These are phyloP conservation scores for Clarireedia hainanense DNA, from an alignment of 2,329 filamentous ascomycete species.

Conservation along the genomic window DNA sequence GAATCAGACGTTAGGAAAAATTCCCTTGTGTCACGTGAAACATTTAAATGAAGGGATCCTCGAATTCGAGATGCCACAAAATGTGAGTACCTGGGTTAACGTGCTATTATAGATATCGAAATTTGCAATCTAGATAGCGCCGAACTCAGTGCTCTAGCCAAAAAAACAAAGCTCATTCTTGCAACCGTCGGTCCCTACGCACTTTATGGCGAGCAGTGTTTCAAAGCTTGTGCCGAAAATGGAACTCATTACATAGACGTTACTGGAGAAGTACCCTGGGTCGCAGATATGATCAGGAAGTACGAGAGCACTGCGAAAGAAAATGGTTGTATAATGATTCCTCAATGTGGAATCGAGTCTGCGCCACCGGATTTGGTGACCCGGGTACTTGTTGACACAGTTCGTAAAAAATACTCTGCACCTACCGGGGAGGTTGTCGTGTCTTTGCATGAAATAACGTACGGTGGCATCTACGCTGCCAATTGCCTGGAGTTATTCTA, in stretches of 20 bases:
- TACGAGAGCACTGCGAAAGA: constrained; percentile 46
- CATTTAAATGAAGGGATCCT: background rate
- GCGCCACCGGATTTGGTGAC: constrained; percentile 52
- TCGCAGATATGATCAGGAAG: constrained; percentile 51
- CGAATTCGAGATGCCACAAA: background rate
- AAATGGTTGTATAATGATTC: constrained; percentile 51
- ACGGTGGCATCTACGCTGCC: constrained; percentile 10
- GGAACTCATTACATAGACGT: constrained; percentile 59
- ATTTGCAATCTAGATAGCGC: constrained; percentile 39
- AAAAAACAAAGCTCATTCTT: constrained; percentile 49
- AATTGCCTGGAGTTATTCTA: background rate
- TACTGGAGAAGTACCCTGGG: constrained; percentile 53
- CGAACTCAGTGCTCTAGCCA: constrained; percentile 41
- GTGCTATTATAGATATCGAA: constrained; percentile 41
- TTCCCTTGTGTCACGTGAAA: background rate
- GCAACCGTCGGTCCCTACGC: constrained; percentile 53
- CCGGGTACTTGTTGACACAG: constrained; percentile 40
- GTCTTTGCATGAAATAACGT: constrained; percentile 38
- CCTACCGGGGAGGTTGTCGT: constrained; percentile 47
- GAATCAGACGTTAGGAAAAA: background rate
- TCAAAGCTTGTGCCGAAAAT: constrained; percentile 53
- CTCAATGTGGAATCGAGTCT: constrained; percentile 55
- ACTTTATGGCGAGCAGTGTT: constrained; percentile 47
- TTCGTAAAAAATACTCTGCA: constrained; percentile 42
- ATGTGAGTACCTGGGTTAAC: background rate